phyloP scores from a whole-genome alignment of 257 asterid genomes.

The Scutellaria barbata region DNA sequence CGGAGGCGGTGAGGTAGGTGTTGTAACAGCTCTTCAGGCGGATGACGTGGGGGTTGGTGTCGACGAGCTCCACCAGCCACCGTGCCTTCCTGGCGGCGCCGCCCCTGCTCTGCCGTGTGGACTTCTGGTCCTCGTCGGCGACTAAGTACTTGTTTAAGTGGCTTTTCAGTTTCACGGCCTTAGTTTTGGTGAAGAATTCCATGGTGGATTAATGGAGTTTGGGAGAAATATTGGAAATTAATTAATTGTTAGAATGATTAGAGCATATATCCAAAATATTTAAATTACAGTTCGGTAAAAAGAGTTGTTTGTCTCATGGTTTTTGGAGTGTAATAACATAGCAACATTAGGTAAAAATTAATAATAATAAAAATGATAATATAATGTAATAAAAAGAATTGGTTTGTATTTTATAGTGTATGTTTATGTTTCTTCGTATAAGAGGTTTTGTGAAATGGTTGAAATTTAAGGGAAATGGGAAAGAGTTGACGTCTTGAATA shows the following conservation, averaged over 20 bases:
- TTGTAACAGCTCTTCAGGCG: conserved; percentile 76
- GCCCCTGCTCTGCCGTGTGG: conserved; percentile 73
- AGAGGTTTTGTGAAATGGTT: conserved; percentile 29
- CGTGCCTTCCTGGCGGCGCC: conserved; percentile 64
- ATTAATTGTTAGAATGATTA: not conserved
- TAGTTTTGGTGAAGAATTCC: conserved; percentile 71
- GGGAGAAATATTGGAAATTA: not conserved
- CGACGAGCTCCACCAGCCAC: conserved; percentile 85
- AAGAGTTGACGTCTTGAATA: conserved; percentile 36
- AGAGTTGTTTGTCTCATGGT: conserved; percentile 39
- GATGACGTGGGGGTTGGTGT: conserved; percentile 47
- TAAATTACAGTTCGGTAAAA: conserved; percentile 25
- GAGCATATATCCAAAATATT: not conserved
- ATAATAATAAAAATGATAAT: not conserved
- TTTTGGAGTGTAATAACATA: conserved; percentile 18
- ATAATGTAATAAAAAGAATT: not conserved
- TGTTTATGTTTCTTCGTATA: conserved; percentile 32
- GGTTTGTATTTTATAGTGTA: not conserved
- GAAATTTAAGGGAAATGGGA: conserved; percentile 30
- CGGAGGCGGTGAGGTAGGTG: conserved; percentile 71
- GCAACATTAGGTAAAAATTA: conserved; percentile 12
- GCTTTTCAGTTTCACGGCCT: conserved; percentile 66
- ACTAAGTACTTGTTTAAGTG: conserved; percentile 77
- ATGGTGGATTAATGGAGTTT: conserved; percentile 21
- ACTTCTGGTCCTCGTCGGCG: conserved; percentile 76